phyloP scores from a whole-genome alignment of 2,329 filamentous ascomycete species.

The Fusarium brevicatenulatum region DNA sequence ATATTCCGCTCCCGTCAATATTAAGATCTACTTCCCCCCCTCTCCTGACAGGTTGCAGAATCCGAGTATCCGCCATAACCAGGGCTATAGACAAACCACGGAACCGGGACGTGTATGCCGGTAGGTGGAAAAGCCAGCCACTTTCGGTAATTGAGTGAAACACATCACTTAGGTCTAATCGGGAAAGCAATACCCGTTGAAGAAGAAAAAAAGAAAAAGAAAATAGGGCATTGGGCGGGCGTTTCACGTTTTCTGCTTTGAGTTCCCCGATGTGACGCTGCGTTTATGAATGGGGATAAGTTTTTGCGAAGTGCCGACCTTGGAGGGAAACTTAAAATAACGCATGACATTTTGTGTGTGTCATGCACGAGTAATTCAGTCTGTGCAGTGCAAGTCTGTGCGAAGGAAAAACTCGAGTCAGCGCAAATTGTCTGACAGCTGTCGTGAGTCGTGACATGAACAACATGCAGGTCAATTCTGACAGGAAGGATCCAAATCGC shows the following conservation, averaged over 20 bases:
- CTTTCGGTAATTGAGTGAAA: neutral
- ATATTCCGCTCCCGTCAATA: neutral
- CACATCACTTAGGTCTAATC: neutral
- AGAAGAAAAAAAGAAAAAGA: neutral
- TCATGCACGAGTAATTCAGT: neutral
- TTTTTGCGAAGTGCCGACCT: neutral
- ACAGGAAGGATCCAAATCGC: neutral
- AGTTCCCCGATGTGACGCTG: neutral
- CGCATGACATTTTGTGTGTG: neutral
- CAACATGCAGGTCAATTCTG: neutral
- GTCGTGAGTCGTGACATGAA: neutral
- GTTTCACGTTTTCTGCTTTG: neutral
- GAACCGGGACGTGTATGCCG: neutral
- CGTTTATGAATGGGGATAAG: neutral
- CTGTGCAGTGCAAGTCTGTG: neutral
- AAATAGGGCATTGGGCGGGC: neutral
- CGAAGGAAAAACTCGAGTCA: neutral
- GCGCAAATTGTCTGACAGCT: neutral
- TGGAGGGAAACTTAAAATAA: neutral
- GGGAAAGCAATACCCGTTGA: neutral
- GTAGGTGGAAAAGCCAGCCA: neutral
- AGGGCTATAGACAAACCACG: neutral
- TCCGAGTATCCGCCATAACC: neutral
- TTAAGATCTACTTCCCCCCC: constrained; percentile 1
- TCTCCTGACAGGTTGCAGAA: neutral